Evolutionary conservation across 1,284 basidiomycete species (phyloP), one percentile per base, ranked within the genome.

Genomic region (Puccinia novopanici): DNA sequence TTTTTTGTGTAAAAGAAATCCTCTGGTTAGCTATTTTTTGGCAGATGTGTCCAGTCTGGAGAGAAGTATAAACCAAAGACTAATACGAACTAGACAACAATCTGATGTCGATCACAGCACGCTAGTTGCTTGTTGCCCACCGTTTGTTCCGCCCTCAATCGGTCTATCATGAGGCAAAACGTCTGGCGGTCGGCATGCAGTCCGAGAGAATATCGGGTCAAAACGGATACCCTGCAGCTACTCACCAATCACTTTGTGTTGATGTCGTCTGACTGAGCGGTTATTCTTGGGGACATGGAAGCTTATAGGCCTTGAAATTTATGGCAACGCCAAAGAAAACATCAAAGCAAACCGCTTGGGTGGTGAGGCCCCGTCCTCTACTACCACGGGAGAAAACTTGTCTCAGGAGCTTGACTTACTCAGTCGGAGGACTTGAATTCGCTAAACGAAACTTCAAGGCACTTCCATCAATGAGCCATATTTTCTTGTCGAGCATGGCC

Each of bases 401-500:
- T 3, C n/a, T n/a, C 40, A 15, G 27, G n/a, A 75, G 27, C 24
- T 76, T 19, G 17, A 57, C 75, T 42, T 65, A 78, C 75, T 78
- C 75, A 24, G 52, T 68, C 19, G 75, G 75, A 19, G 75, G 50
- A 30, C 63, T 57, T n/a, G 65, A 78, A 70, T 78, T 78, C 10
- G 75, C 75, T 12, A 70, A 57, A n/a, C 75, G 75, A 70, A 78
- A 78, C 52, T 78, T 78, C 50, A 78, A 57, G 24, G 75, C 75
- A 45, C 63, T 68, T 6, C 75, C 75, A 55, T 78, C 75, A 40
- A 78, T 78, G 9, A 78, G 54, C 65, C 75, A 78, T 42, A 78
- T 78, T 50, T 78, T 78, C 48, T 78, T 78, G 24, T 78, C 75
- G 13, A 78, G 40, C 75, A 78, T 40, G 8, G 63, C 45, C 37